These are phyloP conservation scores for Cyclotella distinguenda DNA, from an alignment of 108 stramenopile genomes.

Conservation along the genomic window DNA sequence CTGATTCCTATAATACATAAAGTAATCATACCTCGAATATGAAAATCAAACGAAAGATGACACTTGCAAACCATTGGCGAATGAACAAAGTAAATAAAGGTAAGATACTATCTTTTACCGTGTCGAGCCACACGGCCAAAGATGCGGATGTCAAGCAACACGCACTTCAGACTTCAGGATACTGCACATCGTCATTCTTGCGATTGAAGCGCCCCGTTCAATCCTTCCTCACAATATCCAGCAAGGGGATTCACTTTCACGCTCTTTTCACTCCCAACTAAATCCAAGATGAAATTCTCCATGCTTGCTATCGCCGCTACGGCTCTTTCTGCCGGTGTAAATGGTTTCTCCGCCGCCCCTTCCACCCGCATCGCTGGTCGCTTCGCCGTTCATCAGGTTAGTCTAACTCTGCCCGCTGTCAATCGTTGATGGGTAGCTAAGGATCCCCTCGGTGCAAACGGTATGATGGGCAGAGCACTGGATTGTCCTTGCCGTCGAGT, in stretches of 20 bases:
- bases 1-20: too few species aligned
- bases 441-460: background rate
- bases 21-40: too few species aligned
- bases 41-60: too few species aligned
- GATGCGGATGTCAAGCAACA: background rate
- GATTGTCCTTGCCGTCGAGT: background rate
- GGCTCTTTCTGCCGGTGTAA: conserved; percentile 66
- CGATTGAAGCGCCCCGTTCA: background rate
- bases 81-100: conserved; percentile 5
- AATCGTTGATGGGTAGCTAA: background rate
- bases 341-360: conserved; percentile 60
- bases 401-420: conserved; percentile 7
- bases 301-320: conserved; percentile 70
- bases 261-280: background rate
- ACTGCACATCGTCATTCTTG: background rate
- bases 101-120: conserved; percentile 3
- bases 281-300: conserved; percentile 80
- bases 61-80: background rate
- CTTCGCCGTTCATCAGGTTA: conserved; percentile 59
- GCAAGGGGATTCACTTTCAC: background rate
- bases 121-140: too few species aligned
- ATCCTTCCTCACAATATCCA: conserved; percentile 2
- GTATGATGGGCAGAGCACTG: too few species aligned
- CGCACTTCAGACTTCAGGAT: too few species aligned
- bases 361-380: conserved; percentile 17